Evolutionary conservation across 371 early-diverging fungal genomes (phyloP).

Genomic region (Fennellomyces sp.): DNA sequence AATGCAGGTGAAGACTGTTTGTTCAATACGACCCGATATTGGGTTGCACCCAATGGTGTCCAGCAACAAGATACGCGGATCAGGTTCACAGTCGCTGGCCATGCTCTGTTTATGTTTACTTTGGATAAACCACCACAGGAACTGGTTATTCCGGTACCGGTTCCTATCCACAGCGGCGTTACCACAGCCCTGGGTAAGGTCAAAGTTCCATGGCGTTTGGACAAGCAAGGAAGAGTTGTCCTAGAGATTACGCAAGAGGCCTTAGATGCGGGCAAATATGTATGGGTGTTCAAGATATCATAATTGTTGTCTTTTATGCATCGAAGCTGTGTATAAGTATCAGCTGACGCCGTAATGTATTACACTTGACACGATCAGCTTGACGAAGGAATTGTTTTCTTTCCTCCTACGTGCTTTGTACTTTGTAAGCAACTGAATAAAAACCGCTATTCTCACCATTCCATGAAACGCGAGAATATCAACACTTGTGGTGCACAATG

Average conservation of each 20-base stretch:
- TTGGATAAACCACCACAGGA: background rate
- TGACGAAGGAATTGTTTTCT: no score
- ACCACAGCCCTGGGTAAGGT: background rate
- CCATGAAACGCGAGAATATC: no score
- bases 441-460: no score
- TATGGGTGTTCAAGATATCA: background rate
- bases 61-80: background rate
- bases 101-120: slow-evolving; percentile 2
- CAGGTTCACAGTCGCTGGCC: background rate
- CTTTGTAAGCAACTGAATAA: no score
- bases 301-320: background rate
- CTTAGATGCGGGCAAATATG: background rate
- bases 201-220: background rate
- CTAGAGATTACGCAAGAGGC: background rate
- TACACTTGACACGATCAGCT: no score
- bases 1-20: slow-evolving; percentile 1
- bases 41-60: slow-evolving; percentile 4
- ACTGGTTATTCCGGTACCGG: background rate
- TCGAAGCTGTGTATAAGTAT: background rate
- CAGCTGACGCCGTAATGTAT: no score
- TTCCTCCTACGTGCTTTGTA: no score
- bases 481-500: no score
- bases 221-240: background rate
- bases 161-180: background rate
- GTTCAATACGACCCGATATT: slow-evolving; percentile 6